Evolutionary conservation across 2,329 filamentous ascomycete species (phyloP).

Genomic region (Ophiostoma sp.): DNA sequence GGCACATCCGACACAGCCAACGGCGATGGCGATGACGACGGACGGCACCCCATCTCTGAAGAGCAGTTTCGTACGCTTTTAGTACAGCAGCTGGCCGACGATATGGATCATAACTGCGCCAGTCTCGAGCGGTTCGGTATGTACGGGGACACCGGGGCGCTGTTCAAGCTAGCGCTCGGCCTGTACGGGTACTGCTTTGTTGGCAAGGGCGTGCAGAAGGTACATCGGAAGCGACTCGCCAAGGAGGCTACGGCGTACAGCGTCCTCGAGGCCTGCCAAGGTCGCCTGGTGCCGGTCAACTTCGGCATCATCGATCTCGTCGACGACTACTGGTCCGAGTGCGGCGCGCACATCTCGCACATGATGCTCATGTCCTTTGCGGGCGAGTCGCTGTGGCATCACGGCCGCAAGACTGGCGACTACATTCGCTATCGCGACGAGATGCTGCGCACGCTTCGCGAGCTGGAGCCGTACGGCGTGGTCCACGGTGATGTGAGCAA

Average conservation of each 20-base stretch:
- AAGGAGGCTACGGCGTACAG: not conserved
- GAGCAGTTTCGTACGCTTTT: not conserved
- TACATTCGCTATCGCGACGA: not conserved
- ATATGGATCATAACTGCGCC: not conserved
- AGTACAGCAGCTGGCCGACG: not conserved
- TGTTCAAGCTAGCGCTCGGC: not conserved
- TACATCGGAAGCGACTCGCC: not conserved
- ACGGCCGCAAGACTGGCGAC: not conserved
- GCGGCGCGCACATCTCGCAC: slow-evolving; percentile 1
- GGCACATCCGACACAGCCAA: not conserved
- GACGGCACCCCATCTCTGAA: not conserved
- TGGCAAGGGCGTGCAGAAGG: not conserved
- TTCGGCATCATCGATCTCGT: not conserved
- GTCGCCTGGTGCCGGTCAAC: not conserved
- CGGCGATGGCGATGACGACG: not conserved
- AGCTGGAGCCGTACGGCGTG: not conserved
- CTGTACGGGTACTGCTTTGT: not conserved
- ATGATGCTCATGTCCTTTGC: slow-evolving; percentile 6
- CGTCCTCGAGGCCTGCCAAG: not conserved
- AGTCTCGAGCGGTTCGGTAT: not conserved
- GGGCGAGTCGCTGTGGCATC: not conserved
- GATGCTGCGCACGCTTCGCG: not conserved
- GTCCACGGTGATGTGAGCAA: not conserved
- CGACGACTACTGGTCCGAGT: not conserved
- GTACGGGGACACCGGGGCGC: not conserved